These are phyloP conservation scores for Sarocladiaceae sp. DNA, from an alignment of 2,329 filamentous ascomycete genomes.

Conservation along the genomic window DNA sequence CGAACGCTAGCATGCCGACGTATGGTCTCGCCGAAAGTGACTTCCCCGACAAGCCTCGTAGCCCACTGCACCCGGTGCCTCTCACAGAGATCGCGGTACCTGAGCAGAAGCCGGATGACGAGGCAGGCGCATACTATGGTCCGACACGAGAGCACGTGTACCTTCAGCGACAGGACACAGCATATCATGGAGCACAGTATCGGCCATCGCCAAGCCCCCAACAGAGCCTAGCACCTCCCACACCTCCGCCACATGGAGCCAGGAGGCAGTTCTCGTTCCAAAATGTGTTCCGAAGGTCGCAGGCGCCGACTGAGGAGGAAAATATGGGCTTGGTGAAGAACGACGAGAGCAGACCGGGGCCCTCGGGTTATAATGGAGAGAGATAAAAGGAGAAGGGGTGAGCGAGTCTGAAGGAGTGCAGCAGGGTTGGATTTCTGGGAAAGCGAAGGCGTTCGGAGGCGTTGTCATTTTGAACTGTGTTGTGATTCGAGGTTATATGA, in stretches of 20 bases:
- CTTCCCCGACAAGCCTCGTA: constrained; percentile 39
- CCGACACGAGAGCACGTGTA: constrained; percentile 42
- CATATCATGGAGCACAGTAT: constrained; percentile 40
- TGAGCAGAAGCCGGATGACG: constrained; percentile 36
- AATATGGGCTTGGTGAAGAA: constrained; percentile 77
- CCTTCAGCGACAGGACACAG: constrained; percentile 36
- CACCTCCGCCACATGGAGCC: constrained; percentile 56
- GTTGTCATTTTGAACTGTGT: neutral
- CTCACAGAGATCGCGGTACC: constrained; percentile 57
- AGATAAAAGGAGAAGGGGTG: neutral
- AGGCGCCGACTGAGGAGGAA: constrained; percentile 70
- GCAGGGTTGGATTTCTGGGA: neutral
- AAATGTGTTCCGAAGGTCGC: constrained; percentile 60
- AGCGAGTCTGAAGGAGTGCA: neutral
- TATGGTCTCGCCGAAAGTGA: constrained; percentile 30
- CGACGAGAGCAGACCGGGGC: constrained; percentile 37
- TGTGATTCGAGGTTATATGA: too few relatives aligned
- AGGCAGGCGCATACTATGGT: constrained; percentile 36
- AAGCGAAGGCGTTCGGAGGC: constrained; percentile 7
- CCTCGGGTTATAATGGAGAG: neutral
- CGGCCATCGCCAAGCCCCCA: constrained; percentile 11
- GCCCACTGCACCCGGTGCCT: constrained; percentile 57
- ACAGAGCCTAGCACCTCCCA: constrained; percentile 42
- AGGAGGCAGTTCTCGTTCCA: constrained; percentile 89
- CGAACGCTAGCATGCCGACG: constrained; percentile 25